Evolutionary conservation across 495 filamentous ascomycete genomes (phyloP).

Genomic region (Tuber magnatum): DNA sequence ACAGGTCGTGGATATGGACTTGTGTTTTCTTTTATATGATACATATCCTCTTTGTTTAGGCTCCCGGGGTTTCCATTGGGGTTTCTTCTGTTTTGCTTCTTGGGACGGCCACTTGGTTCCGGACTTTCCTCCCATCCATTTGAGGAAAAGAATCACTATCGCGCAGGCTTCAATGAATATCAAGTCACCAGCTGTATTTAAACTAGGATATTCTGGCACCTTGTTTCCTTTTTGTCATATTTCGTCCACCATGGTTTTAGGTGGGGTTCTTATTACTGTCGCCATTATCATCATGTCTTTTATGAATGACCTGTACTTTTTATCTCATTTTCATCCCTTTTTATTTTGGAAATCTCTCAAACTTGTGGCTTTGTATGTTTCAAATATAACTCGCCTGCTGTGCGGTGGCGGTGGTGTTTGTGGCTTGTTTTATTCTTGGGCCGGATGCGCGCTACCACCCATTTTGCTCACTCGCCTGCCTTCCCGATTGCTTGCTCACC

Average conservation of each 20-base stretch:
- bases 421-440: background rate
- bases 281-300: background rate
- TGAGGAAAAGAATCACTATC: background rate
- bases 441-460: background rate
- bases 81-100: slow-evolving; percentile 6
- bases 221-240: background rate
- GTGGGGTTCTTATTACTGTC: background rate
- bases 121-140: background rate
- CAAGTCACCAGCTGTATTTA: background rate
- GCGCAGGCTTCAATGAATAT: background rate
- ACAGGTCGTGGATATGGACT: slow-evolving; percentile 2
- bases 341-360: slow-evolving; percentile 2
- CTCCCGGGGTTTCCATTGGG: background rate
- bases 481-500: background rate
- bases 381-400: slow-evolving; percentile 1
- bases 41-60: slow-evolving; percentile 5
- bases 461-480: background rate
- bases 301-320: slow-evolving; percentile 1
- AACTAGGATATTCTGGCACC: slow-evolving; percentile 1
- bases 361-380: slow-evolving; percentile 2
- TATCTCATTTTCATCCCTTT: background rate
- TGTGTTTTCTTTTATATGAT: slow-evolving; percentile 3
- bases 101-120: background rate
- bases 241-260: background rate
- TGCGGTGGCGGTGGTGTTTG: background rate